Evolutionary conservation across 495 filamentous ascomycete genomes (phyloP), one percentile per base, ranked within the genome.

Genomic region (Xylaria venustula): DNA sequence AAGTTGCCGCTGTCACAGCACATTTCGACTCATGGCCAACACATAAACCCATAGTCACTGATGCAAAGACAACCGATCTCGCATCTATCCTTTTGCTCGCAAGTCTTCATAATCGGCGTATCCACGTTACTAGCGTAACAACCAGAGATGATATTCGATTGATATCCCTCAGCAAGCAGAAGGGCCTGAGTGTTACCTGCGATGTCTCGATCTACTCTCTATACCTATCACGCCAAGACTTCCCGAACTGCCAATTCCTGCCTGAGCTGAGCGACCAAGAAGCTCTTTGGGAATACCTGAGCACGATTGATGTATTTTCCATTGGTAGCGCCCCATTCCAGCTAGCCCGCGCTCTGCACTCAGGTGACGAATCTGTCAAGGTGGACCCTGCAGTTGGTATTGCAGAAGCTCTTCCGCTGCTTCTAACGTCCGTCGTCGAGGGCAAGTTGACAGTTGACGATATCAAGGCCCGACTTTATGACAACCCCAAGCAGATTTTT

Each of bases 401-500:
- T 66, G 82, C 86, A 6, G 90, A 94, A 68, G 81, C 90, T 6
- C 76, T 94, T 56, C 90, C 90, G 40, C 80, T 93, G 19, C 81
- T 94, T 48, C 83, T 92, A 67, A 91, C 88, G 44, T 90, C 90
- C 30, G 88, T 92, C 26, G 79, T 86, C 15, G 88, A 92, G 69
- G 89, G 90, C 54, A 86, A 79, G 62, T 73, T 94, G 64, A 90
- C 87, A 1, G 73, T 91, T 30, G 87, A 92, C 28, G 89, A 93
- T 66, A 79, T 94, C 69, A 86, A 80, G 56, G 69, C 78, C 26
- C 83, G 87, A 17, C 81, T 94, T 2, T 88, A 93, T 67, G 87
- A 91, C 63, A 92, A 92, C 64, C 90, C 90, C 19, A 91, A 88
- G 79, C 84, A 83, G 65, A 94, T 94, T 62, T 94, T 93, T 60